Conservation (phyloP, 306 rosid genomes). For the Heteromeles arbutifolia region DNA sequence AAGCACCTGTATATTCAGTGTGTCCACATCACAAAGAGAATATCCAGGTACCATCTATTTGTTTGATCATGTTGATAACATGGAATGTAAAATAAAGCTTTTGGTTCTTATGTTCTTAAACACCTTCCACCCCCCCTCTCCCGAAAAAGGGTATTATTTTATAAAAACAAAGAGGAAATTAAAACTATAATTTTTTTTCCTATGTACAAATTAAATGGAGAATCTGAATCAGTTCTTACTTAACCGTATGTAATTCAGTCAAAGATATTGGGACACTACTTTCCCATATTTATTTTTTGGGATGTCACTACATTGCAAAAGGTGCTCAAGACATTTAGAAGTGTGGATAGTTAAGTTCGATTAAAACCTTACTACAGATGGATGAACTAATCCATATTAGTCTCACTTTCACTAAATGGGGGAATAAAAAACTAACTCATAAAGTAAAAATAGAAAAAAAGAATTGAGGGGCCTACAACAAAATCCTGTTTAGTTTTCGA, state of each 20-base stretch:
- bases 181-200: neutral
- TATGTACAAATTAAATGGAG: neutral
- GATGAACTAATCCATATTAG: neutral
- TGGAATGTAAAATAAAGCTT: neutral
- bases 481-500: neutral
- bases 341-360: neutral
- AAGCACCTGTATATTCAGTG: conserved; percentile 86
- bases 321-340: neutral
- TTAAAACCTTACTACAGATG: neutral
- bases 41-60: conserved; percentile 63
- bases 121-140: neutral
- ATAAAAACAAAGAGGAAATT: neutral
- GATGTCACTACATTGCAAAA: neutral
- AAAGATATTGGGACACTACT: neutral
- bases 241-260: neutral
- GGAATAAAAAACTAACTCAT: too few species aligned
- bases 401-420: too few species aligned
- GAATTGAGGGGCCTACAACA: neutral
- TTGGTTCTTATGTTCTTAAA: neutral
- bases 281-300: neutral
- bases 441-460: neutral
- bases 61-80: neutral
- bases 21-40: conserved; percentile 97
- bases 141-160: neutral
- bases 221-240: neutral